These are phyloP conservation scores for Rhododendron vialii DNA, from an alignment of 148 eudicot species.

Conservation along the genomic window DNA sequence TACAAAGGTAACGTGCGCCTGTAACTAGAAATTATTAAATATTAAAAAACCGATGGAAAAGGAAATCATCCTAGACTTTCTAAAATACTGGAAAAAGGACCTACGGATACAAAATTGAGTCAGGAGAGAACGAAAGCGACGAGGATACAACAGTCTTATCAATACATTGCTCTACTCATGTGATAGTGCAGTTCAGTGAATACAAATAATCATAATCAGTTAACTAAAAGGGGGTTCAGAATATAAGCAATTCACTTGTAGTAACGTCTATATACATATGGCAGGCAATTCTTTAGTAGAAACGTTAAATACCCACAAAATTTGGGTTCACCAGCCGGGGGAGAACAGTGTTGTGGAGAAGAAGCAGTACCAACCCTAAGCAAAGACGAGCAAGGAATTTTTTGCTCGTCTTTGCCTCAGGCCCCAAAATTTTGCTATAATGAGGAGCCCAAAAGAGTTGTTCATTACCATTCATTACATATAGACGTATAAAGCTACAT, in stretches of 20 bases:
- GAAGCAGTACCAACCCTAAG: not conserved
- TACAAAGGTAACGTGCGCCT: not conserved
- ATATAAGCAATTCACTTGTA: not conserved
- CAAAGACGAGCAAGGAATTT: not conserved
- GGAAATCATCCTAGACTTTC: not conserved
- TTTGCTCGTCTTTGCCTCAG: no score
- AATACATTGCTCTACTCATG: not conserved
- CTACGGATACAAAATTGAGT: not conserved
- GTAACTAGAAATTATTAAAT: not conserved
- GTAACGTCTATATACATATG: not conserved
- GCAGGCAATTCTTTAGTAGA: not conserved
- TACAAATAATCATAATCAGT: not conserved
- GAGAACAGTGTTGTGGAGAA: not conserved
- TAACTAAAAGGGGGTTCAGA: not conserved
- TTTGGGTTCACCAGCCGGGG: not conserved
- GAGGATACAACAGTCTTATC: not conserved
- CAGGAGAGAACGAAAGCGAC: not conserved
- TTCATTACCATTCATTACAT: no score
- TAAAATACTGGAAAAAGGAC: not conserved
- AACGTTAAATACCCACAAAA: not conserved
- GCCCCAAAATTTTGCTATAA: not conserved
- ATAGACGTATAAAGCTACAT: no score
- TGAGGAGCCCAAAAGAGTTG: not conserved
- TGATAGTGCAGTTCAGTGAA: not conserved
- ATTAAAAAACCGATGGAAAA: not conserved